Conservation (phyloP, 2,329 filamentous ascomycete species). For the Bisporella sp. region DNA sequence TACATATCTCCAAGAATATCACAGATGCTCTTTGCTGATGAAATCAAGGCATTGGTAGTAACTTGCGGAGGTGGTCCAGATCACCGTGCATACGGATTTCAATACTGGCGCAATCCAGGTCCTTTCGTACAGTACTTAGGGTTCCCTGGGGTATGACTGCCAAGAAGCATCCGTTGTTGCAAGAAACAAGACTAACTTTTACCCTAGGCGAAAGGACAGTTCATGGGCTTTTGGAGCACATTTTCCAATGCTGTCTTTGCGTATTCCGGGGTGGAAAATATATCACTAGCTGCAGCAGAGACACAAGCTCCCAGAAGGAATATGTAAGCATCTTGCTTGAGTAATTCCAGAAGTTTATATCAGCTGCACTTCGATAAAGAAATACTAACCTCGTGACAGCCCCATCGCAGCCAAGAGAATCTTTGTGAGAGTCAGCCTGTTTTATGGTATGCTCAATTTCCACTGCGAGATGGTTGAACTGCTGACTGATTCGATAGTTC, state of each 20-base stretch:
- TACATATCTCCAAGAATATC: constrained; percentile 14
- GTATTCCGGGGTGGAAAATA: constrained; percentile 43
- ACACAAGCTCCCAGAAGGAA: constrained; percentile 44
- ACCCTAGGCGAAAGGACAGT: constrained; percentile 42
- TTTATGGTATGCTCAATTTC: constrained; percentile 30
- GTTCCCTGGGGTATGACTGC: constrained; percentile 35
- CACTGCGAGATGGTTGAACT: too few relatives aligned
- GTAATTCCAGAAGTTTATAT: too few relatives aligned
- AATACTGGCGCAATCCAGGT: constrained; percentile 63
- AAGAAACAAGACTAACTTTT: too few relatives aligned
- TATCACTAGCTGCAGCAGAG: constrained; percentile 50
- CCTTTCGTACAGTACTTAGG: constrained; percentile 64
- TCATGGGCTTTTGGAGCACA: constrained; percentile 41
- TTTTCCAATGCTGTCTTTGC: constrained; percentile 40
- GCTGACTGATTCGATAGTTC: constrained; percentile 13
- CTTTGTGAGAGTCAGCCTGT: constrained; percentile 48
- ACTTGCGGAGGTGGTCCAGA: constrained; percentile 56
- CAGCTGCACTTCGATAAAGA: too few relatives aligned
- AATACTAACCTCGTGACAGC: constrained; percentile 25
- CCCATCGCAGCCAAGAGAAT: constrained; percentile 44
- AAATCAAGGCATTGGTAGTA: constrained; percentile 42
- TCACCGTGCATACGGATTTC: constrained; percentile 53
- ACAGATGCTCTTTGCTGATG: too few relatives aligned
- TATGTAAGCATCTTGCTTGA: too few relatives aligned
- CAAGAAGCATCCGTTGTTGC: too few relatives aligned